Evolutionary conservation across 768 basidiomycete species (phyloP), one percentile per base, ranked within the genome.

Genomic region (Podaxis sp.): DNA sequence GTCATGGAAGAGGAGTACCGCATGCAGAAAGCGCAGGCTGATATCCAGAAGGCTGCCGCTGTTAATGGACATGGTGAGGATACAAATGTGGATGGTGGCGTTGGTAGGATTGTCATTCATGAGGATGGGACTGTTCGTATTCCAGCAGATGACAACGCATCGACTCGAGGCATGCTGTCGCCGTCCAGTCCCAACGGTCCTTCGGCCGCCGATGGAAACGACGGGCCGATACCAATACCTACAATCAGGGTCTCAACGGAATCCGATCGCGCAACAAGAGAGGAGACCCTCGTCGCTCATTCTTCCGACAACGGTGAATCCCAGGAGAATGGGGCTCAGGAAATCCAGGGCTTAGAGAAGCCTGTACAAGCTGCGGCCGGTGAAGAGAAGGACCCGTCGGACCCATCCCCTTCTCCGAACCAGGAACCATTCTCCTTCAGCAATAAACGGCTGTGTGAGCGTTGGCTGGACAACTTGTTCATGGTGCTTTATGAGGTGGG

Each of bases 1-100:
- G 97, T 99, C 42, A 99, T 99, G 97, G 97, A 98, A 71, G 96
- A 99, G 71, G 97, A 99, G 71, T 99, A 99, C 71, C 84, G 97
- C 38, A 90, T 92, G 87, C 96, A 98, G 77, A 98, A 98, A 71
- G 88, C 90, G 1, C 85, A 90, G 4, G 76, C 71, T 1, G 92
- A 95, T 28, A 77, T 89, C n/a, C 77, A 79, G 51, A 71, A 77
- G 53, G 70, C 63, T n/a, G 65, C 68, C n/a, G 62, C 63, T 4
- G 65, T 72, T 9, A 72, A 72, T 42, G 65, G 63, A 62, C 46
- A 58, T 56, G 69, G 53, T 61, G 40, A 61, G 47, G 48, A 61
- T 35, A 54, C 61, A 28, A 35, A 66, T 35, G 68, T 65, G n/a
- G 76, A 77, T 11, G 68, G 68, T 50, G 74, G 74, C 55, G 67